Evolutionary conservation across 257 asterid genomes (phyloP).

Genomic region (Lavandula angustifolia): DNA sequence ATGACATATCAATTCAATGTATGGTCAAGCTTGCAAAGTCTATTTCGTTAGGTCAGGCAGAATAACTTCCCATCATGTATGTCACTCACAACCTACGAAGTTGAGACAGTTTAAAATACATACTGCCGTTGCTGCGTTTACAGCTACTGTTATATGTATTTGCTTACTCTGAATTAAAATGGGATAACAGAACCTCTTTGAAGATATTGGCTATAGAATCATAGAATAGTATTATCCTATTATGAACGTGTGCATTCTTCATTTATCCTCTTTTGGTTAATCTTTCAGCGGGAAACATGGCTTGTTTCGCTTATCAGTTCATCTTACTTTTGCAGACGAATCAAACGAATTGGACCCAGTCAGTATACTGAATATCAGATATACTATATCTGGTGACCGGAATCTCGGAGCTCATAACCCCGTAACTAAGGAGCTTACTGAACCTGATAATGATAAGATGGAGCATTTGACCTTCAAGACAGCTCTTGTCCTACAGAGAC

Average conservation of each 20-base stretch:
- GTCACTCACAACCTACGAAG: background rate
- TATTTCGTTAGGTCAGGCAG: conserved; percentile 17
- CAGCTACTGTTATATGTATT: conserved; percentile 5
- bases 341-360: conserved; percentile 45
- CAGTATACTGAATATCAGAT: conserved; percentile 71
- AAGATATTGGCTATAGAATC: background rate
- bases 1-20: conserved; percentile 23
- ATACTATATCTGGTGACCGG: conserved; percentile 75
- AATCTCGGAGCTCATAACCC: conserved; percentile 83
- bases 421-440: conserved; percentile 46
- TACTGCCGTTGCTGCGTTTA: background rate
- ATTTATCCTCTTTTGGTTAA: background rate
- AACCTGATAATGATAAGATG: conserved; percentile 41
- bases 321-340: conserved; percentile 53
- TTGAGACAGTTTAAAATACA: background rate
- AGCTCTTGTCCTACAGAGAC: conserved; percentile 73
- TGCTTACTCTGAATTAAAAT: background rate
- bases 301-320: conserved; percentile 1
- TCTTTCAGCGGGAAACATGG: conserved; percentile 5
- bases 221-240: background rate
- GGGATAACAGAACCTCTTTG: conserved; percentile 2
- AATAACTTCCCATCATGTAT: conserved; percentile 13
- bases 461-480: conserved; percentile 69
- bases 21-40: conserved; percentile 4
- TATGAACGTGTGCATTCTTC: conserved; percentile 14